Conservation (phyloP, 306 rosid genomes). For the Citrullus amarus region DNA sequence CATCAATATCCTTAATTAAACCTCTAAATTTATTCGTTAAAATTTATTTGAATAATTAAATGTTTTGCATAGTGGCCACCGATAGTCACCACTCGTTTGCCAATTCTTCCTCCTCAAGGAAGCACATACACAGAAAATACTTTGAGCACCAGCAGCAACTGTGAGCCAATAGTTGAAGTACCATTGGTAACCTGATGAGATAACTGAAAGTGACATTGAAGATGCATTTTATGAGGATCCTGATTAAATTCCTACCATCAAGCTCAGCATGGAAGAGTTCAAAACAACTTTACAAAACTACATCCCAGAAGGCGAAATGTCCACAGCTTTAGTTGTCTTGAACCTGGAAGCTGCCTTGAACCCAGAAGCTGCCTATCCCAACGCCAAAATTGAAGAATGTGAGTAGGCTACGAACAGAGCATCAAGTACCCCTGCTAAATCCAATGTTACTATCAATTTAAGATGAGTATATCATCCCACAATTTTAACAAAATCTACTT, state of each 20-base stretch:
- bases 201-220: conserved; percentile 63
- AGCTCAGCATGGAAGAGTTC: conserved; percentile 34
- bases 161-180: conserved; percentile 88
- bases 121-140: conserved; percentile 20
- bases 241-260: conserved; percentile 48
- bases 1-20: no score
- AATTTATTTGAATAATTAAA: no score
- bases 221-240: conserved; percentile 51
- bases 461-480: no score
- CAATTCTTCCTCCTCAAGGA: conserved; percentile 37
- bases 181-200: conserved; percentile 48
- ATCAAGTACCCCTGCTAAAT: conserved; percentile 29
- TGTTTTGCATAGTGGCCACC: not conserved
- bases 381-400: conserved; percentile 29
- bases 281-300: conserved; percentile 20
- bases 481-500: no score
- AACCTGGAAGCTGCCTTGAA: no score
- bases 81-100: conserved; percentile 24
- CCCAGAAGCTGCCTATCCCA: no score
- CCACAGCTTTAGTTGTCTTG: no score
- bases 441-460: no score
- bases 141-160: conserved; percentile 13
- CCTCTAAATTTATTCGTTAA: no score
- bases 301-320: no score
- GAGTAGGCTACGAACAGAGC: conserved; percentile 87